Evolutionary conservation across 192 early-diverging fungal species (phyloP).

Genomic region (Haplosporangium gracile): DNA sequence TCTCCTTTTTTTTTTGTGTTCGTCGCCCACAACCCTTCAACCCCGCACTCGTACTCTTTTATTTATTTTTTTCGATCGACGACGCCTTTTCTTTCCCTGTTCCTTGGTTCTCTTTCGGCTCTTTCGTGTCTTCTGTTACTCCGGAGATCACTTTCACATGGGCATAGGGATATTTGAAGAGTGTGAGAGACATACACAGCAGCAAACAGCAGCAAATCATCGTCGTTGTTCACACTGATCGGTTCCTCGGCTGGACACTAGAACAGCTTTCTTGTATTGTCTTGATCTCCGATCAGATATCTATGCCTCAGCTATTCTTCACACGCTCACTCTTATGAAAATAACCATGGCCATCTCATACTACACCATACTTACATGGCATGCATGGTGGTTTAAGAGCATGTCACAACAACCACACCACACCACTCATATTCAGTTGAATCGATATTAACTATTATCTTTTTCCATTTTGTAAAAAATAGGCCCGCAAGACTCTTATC

Average conservation of each 20-base stretch:
- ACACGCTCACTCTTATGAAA: background rate
- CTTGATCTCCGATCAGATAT: constrained; percentile 10
- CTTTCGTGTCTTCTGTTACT: constrained; percentile 3
- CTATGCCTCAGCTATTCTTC: background rate
- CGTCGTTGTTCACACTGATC: background rate
- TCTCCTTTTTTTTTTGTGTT: background rate
- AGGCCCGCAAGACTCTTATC: constrained; percentile 75
- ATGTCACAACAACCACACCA: background rate
- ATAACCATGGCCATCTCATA: background rate
- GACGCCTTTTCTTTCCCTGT: background rate
- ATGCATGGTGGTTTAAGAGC: background rate
- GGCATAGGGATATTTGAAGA: background rate
- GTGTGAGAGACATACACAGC: no score
- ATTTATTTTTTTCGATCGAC: background rate
- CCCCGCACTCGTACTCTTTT: background rate
- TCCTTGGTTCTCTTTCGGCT: background rate
- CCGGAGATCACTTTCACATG: constrained; percentile 5
- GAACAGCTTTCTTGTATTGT: background rate
- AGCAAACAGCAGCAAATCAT: background rate
- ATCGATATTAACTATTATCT: background rate
- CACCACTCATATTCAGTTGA: background rate
- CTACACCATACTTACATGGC: background rate
- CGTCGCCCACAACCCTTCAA: background rate
- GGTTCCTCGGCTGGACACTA: background rate
- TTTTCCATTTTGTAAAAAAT: background rate